These are phyloP conservation scores for Breynia disticha DNA, from an alignment of 441 rosid genomes.

Conservation along the genomic window DNA sequence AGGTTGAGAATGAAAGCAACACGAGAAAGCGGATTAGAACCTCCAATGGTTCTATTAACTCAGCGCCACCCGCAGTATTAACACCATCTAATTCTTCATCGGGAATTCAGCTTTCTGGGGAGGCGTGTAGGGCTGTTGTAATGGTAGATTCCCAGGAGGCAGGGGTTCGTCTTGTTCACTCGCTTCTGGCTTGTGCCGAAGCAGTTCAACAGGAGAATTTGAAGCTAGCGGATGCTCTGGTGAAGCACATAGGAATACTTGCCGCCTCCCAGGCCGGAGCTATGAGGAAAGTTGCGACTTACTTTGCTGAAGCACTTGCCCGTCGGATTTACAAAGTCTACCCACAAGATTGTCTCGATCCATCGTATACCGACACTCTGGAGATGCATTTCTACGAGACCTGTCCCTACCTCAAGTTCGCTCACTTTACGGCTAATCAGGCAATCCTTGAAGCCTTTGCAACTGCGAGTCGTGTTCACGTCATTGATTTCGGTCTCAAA, in stretches of 20 bases:
- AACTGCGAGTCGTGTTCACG: constrained; percentile 54
- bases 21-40: constrained; percentile 32
- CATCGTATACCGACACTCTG: constrained; percentile 49
- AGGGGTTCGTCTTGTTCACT: constrained; percentile 78
- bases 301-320: constrained; percentile 76
- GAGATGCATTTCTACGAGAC: constrained; percentile 93
- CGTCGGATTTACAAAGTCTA: constrained; percentile 58
- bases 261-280: constrained; percentile 76
- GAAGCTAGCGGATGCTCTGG: constrained; percentile 54
- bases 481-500: constrained; percentile 67
- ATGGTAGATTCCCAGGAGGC: constrained; percentile 73
- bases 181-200: constrained; percentile 78
- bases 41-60: constrained; percentile 10
- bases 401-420: constrained; percentile 83
- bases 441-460: constrained; percentile 84
- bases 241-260: constrained; percentile 52
- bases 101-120: constrained; percentile 14
- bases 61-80: neutral
- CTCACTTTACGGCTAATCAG: constrained; percentile 92
- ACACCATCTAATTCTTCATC: constrained; percentile 3
- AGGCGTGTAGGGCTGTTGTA: constrained; percentile 36
- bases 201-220: constrained; percentile 61
- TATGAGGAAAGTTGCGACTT: constrained; percentile 87
- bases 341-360: constrained; percentile 42
- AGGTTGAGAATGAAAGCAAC: constrained; percentile 1